Base-by-base conservation (phyloP, 176 grass and related monocot species). In the Pontederia crassipes region DNA sequence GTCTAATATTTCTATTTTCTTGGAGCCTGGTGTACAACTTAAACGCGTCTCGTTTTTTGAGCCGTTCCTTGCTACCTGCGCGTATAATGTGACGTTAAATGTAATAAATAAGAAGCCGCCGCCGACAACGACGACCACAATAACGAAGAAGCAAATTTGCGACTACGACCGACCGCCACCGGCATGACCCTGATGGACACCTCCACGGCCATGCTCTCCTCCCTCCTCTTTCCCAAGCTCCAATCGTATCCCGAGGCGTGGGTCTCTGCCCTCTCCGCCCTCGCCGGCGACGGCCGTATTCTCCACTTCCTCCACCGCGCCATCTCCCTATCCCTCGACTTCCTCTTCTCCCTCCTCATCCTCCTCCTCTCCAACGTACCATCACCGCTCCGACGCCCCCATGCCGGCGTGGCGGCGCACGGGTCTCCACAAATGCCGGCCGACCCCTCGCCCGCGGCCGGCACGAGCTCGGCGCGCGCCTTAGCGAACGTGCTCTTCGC, bases 401-500 rank as follows among this genome's bases (percentile, higher is more conserved):
- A 51, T 58, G 0, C 60, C 59, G 1, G 79, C 59, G 2, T 55
- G 1, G 20, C 20, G 20, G 20, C 47, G n/a, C 64, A 58, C 27
- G 46, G 73, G 14, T 66, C 76, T 2, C 51, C 71, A 24, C 20
- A 1, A 24, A 1, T 24, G 20, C 20, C 20, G 20, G 12, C 10
- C 76, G 35, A 62, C 55, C 46, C 29, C 20, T 77, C 49, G 6
- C 40, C 49, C 0, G 15, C 54, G 20, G 79, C 8, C 8, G 49
- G 12, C 64, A 72, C 75, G 29, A 59, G 68, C 74, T 75, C 71
- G 13, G 83, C 72, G 0, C 91, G 91, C 73, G 80, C 83, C 49
- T 82, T 95, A 2, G 77, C 78, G 16, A 86, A 81, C 65, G 83
- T 90, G 48, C 83, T 95, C 10, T 73, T 72, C 67, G 65, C 86